These are phyloP conservation scores for Puccinia hordei DNA, from an alignment of 1,284 basidiomycete genomes.

Conservation along the genomic window DNA sequence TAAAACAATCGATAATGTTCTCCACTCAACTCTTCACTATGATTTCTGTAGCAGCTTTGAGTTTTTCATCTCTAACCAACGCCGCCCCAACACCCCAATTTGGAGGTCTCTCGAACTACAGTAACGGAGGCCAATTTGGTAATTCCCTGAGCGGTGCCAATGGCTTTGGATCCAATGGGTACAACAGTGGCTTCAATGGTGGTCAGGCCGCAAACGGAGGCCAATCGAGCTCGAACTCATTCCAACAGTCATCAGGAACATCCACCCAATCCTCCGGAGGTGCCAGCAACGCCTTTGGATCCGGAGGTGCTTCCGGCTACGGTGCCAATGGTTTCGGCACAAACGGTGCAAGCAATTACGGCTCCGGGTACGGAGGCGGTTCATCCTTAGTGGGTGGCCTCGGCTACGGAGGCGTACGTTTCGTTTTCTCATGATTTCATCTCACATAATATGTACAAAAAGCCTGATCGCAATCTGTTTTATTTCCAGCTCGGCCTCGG, in stretches of 20 bases:
- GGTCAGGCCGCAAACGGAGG: background rate
- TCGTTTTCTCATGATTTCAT: background rate
- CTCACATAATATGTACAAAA: background rate
- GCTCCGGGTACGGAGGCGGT: background rate
- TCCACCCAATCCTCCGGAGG: conserved; percentile 8
- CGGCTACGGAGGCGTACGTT: conserved; percentile 2
- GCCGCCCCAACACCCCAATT: background rate
- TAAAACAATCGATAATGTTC: background rate
- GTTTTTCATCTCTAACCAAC: background rate
- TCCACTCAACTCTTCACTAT: background rate
- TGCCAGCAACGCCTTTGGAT: background rate
- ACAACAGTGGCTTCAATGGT: background rate
- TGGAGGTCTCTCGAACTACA: background rate
- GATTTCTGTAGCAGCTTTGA: background rate
- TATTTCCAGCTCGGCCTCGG: background rate
- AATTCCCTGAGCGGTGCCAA: background rate
- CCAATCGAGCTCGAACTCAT: conserved; percentile 21
- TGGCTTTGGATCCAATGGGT: conserved; percentile 5
- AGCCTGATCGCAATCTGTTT: background rate
- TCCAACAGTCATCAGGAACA: conserved; percentile 26
- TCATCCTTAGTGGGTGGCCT: background rate
- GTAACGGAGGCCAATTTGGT: conserved; percentile 4
- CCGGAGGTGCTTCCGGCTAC: conserved; percentile 10
- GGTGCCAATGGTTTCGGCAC: background rate
- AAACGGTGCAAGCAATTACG: conserved; percentile 3